These are phyloP conservation scores for Fusarium oligoseptatum DNA, from an alignment of 2,329 filamentous ascomycete species.

Conservation along the genomic window DNA sequence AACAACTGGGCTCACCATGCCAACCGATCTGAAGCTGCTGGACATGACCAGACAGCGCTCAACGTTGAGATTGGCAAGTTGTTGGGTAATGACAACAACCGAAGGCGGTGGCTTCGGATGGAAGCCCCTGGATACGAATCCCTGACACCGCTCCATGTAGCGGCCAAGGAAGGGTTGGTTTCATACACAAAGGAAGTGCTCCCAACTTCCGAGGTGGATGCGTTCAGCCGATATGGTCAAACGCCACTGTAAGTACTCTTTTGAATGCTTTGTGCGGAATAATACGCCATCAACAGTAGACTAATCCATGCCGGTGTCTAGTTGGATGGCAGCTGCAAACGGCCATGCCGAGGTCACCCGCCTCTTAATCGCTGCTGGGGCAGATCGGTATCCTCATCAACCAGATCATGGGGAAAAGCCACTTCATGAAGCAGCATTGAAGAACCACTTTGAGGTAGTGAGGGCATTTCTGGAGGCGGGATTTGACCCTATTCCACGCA, in stretches of 20 bases:
- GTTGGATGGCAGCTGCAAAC: slow-evolving; percentile 40
- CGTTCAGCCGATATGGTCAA: slow-evolving; percentile 14
- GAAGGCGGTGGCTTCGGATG: slow-evolving; percentile 28
- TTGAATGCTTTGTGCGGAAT: neutral
- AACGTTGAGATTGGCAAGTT: slow-evolving; percentile 18
- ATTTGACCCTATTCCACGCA: slow-evolving; percentile 45
- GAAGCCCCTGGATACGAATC: slow-evolving; percentile 3
- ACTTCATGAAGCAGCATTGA: slow-evolving; percentile 51
- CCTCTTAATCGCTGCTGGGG: slow-evolving; percentile 42
- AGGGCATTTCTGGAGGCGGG: slow-evolving; percentile 52
- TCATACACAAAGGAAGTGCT: slow-evolving; percentile 38
- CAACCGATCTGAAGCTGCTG: slow-evolving; percentile 33
- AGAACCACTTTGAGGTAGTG: slow-evolving; percentile 46
- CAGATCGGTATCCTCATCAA: slow-evolving; percentile 41
- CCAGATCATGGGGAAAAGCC: slow-evolving; percentile 46
- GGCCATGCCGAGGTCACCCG: slow-evolving; percentile 35
- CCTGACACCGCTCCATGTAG: slow-evolving; percentile 31
- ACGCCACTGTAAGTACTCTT: slow-evolving; percentile 43
- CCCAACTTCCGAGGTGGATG: slow-evolving; percentile 23
- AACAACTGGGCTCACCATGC: slow-evolving; percentile 50
- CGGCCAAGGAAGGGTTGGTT: slow-evolving; percentile 31
- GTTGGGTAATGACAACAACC: slow-evolving; percentile 13
- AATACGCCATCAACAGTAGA: neutral
- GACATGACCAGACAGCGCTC: slow-evolving; percentile 31
- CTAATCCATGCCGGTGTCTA: neutral